phyloP scores from a whole-genome alignment of 148 eudicot genomes.

The Silene latifolia region DNA sequence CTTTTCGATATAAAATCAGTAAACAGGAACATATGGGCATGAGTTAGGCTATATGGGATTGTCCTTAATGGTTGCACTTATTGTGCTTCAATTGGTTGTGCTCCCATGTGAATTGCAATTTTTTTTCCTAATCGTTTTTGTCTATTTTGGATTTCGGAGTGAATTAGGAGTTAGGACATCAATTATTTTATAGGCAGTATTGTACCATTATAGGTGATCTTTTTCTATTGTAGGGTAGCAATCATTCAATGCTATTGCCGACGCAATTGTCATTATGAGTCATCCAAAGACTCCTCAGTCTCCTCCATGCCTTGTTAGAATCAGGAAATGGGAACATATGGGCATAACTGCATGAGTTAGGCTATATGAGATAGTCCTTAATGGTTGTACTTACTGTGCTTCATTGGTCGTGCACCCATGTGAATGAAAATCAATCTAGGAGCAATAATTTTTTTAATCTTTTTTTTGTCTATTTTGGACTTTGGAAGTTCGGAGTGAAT shows the following conservation, averaged over 20 bases:
- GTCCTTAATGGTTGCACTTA: not conserved
- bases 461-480: not conserved
- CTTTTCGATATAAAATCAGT: conserved; percentile 1
- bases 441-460: not conserved
- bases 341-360: not conserved
- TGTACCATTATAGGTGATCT: not conserved
- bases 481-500: not conserved
- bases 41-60: not conserved
- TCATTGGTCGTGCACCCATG: not conserved
- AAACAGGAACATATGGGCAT: not conserved
- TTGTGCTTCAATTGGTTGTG: not conserved
- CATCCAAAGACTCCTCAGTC: not conserved
- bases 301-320: not conserved
- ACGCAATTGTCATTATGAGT: not conserved
- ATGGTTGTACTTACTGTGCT: not conserved
- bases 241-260: too few species aligned
- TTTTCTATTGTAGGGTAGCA: too few species aligned
- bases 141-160: not conserved
- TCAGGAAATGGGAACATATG: not conserved
- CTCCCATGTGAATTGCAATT: not conserved
- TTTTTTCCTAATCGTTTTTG: not conserved
- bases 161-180: not conserved
- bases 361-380: not conserved
- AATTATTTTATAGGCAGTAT: not conserved
- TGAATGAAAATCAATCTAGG: not conserved